These are phyloP conservation scores for Eucalyptus curtisii DNA, from an alignment of 345 rosid genomes.

Conservation along the genomic window DNA sequence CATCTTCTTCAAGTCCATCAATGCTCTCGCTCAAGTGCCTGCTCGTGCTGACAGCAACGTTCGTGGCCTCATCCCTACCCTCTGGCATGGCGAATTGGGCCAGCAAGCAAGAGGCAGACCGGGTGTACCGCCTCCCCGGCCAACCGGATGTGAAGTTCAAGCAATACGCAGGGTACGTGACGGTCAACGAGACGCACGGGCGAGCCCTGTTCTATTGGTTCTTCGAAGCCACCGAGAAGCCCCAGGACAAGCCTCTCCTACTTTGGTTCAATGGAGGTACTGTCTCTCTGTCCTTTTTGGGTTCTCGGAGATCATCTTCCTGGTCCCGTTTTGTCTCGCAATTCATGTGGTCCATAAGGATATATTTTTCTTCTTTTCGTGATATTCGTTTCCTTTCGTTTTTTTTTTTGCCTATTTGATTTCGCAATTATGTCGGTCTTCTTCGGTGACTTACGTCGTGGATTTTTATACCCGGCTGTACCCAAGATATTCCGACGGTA, in stretches of 20 bases:
- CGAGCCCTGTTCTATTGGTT: constrained; percentile 85
- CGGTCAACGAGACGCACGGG: constrained; percentile 57
- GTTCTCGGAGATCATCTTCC: not conserved
- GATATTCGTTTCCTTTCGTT: not conserved
- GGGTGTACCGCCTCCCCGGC: constrained; percentile 46
- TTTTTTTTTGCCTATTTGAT: not conserved
- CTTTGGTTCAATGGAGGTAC: constrained; percentile 91
- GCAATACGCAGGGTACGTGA: constrained; percentile 83
- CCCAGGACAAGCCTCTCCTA: constrained; percentile 41
- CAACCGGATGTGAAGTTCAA: constrained; percentile 51
- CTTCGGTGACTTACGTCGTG: not conserved
- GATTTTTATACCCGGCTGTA: not conserved
- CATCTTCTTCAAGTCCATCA: not conserved
- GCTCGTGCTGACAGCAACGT: not conserved
- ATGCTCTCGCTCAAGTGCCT: not conserved
- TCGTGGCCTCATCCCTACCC: not conserved
- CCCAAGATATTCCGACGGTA: not conserved
- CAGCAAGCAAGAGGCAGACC: constrained; percentile 35
- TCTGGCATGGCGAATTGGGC: not conserved
- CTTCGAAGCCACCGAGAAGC: constrained; percentile 42
- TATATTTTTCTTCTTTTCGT: not conserved
- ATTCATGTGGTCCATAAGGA: not conserved
- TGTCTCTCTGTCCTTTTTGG: too few species aligned
- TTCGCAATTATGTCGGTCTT: not conserved
- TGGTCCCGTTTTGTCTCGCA: not conserved